Conservation (phyloP, 1,284 basidiomycete species). For the Leccinum solheimii region DNA sequence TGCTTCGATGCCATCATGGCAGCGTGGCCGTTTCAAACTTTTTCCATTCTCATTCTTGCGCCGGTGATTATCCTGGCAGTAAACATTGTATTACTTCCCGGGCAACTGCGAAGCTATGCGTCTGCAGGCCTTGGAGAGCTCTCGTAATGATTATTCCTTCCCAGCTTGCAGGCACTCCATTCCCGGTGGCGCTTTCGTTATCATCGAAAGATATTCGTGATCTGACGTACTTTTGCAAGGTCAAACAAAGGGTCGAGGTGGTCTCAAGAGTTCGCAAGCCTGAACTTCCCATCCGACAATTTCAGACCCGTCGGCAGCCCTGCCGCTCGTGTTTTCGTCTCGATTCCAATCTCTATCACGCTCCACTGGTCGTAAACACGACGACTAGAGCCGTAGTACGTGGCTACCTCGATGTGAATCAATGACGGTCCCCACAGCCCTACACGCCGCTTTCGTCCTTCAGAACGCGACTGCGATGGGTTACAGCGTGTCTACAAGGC, state of each 20-base stretch:
- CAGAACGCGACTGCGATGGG: conserved; percentile 3
- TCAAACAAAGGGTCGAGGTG: not conserved
- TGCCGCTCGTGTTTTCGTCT: not conserved
- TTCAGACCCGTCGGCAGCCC: not conserved
- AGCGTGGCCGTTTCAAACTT: conserved; percentile 4
- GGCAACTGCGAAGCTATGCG: not conserved
- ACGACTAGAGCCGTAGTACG: conserved; percentile 2
- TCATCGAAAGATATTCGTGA: not conserved
- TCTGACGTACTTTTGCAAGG: not conserved
- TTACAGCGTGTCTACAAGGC: conserved; percentile 5
- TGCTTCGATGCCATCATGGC: not conserved
- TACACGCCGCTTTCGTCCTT: conserved; percentile 19
- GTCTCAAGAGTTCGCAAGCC: conserved; percentile 1
- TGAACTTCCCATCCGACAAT: not conserved
- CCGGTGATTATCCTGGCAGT: conserved; percentile 3
- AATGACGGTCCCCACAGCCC: conserved; percentile 6
- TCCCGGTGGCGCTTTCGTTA: not conserved
- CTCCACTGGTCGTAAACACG: conserved; percentile 3
- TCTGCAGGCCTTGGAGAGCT: conserved; percentile 1
- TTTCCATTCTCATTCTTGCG: not conserved
- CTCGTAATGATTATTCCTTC: conserved; percentile 1
- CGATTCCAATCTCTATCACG: not conserved
- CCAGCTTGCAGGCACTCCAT: not conserved
- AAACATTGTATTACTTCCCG: not conserved
- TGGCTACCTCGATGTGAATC: conserved; percentile 10